Evolutionary conservation across 169 alveolate genomes (phyloP).

Genomic region (Cryptosporidium ubiquitum): DNA sequence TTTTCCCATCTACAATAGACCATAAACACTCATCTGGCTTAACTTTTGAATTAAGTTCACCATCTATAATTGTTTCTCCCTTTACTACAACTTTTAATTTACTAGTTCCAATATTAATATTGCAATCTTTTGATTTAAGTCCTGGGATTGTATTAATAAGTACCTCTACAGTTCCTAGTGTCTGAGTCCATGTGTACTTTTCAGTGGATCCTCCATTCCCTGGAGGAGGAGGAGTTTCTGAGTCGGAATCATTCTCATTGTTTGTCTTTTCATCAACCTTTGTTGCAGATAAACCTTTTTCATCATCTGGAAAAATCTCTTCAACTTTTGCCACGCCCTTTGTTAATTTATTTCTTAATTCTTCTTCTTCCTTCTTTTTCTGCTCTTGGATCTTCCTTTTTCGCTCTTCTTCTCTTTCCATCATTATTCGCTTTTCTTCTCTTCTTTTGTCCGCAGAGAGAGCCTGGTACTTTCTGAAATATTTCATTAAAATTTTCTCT

Average conservation of each 20-base stretch:
- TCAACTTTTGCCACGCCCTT: slow-evolving; percentile 68
- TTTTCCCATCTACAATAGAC: slow-evolving; percentile 92
- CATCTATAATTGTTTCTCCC: slow-evolving; percentile 84
- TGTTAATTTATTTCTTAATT: slow-evolving; percentile 13
- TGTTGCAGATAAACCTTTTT: slow-evolving; percentile 42
- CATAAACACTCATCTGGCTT: slow-evolving; percentile 94
- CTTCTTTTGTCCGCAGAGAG: slow-evolving; percentile 73
- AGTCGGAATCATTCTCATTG: slow-evolving; percentile 77
- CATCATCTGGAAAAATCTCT: slow-evolving; percentile 79
- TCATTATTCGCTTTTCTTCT: slow-evolving; percentile 77
- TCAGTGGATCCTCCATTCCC: slow-evolving; percentile 90
- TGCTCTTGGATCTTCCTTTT: slow-evolving; percentile 77
- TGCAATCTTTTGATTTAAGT: slow-evolving; percentile 75
- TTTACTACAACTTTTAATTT: slow-evolving; percentile 82
- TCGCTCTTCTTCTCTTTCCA: slow-evolving; percentile 83
- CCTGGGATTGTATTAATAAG: slow-evolving; percentile 76
- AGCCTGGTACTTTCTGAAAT: slow-evolving; percentile 80
- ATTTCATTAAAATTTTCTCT: slow-evolving; percentile 76
- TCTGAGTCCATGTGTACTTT: slow-evolving; percentile 94
- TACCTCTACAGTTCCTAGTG: slow-evolving; percentile 82
- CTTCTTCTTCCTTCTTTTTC: slow-evolving; percentile 79
- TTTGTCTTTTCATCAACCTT: slow-evolving; percentile 43
- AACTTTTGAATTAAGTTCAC: slow-evolving; percentile 90
- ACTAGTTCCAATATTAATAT: slow-evolving; percentile 78
- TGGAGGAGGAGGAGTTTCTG: slow-evolving; percentile 84